These are phyloP conservation scores for Marasmius fiardii DNA, from an alignment of 1,284 basidiomycete genomes.

Conservation along the genomic window DNA sequence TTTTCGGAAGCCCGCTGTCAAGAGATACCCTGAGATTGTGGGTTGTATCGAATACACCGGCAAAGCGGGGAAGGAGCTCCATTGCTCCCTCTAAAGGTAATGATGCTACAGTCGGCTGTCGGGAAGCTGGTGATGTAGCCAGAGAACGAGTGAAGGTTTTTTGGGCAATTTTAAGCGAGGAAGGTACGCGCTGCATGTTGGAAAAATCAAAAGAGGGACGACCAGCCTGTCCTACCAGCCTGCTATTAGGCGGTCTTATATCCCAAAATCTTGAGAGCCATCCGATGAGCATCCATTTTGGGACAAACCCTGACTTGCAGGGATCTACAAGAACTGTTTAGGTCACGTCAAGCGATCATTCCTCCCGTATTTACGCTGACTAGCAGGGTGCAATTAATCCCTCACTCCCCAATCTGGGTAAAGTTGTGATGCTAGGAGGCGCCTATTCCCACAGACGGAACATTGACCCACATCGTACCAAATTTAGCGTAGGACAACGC, in stretches of 20 bases:
- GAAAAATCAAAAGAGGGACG: not conserved
- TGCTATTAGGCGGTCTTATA: not conserved
- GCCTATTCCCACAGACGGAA: too few species aligned
- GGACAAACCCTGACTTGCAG: too few species aligned
- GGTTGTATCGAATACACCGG: slow-evolving; percentile 44
- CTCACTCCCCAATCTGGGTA: too few species aligned
- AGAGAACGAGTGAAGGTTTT: not conserved
- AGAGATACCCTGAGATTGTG: slow-evolving; percentile 22
- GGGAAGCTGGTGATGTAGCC: not conserved
- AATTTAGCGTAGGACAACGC: too few species aligned
- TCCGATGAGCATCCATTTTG: too few species aligned
- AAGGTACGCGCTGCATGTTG: not conserved
- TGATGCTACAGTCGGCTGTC: not conserved
- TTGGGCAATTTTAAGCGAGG: not conserved
- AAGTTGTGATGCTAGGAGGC: too few species aligned
- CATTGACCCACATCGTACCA: too few species aligned
- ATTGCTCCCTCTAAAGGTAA: not conserved
- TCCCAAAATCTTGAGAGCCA: not conserved
- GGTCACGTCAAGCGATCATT: too few species aligned
- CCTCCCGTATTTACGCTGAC: too few species aligned
- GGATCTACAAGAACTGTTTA: too few species aligned
- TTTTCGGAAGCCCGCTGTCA: slow-evolving; percentile 16
- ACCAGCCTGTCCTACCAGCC: not conserved
- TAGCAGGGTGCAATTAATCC: too few species aligned
- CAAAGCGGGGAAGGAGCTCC: slow-evolving; percentile 16